A percentile compares a stretch with the other conserved stretches of the same genome.
These are phyloP conservation scores for Aspergillus sp. DNA, from an alignment of 2,329 filamentous ascomycete species.

Conservation along the genomic window DNA sequence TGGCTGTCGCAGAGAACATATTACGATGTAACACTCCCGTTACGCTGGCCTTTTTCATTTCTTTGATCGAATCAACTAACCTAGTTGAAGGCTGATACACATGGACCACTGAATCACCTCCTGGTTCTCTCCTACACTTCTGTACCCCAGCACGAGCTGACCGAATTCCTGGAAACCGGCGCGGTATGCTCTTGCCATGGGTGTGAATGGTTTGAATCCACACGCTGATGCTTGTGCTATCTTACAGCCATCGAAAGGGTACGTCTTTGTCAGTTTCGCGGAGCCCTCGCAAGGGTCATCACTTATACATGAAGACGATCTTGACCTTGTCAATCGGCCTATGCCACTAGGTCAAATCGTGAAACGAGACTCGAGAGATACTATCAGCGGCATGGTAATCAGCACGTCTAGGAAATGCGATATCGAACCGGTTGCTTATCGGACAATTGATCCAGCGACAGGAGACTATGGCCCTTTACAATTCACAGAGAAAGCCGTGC, in stretches of 20 bases:
- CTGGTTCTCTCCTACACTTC: conserved; percentile 22
- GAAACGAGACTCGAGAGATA: conserved; percentile 43
- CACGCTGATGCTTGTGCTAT: no score
- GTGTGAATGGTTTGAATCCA: no score
- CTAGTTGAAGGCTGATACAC: conserved; percentile 1
- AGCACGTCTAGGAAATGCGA: conserved; percentile 44
- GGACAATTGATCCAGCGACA: conserved; percentile 14
- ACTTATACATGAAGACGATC: conserved; percentile 37
- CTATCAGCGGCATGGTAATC: conserved; percentile 52
- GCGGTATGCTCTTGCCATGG: conserved; percentile 8
- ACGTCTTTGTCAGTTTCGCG: conserved; percentile 44
- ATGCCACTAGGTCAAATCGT: conserved; percentile 53
- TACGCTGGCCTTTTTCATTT: no score
- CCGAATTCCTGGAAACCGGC: conserved; percentile 17
- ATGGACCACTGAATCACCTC: conserved; percentile 27
- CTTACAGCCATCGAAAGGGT: conserved; percentile 44
- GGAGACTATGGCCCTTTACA: conserved; percentile 16
- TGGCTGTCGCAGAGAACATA: no score
- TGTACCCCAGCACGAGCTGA: conserved; percentile 22
- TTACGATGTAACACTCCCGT: no score
- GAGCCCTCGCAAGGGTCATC: conserved; percentile 36
- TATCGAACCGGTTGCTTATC: conserved; percentile 30
- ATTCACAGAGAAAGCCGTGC: conserved; percentile 12
- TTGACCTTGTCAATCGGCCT: conserved; percentile 51
- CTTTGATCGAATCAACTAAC: no score